Conservation (phyloP, 78 protist genomes). For the Dictyostelium purpureum region DNA sequence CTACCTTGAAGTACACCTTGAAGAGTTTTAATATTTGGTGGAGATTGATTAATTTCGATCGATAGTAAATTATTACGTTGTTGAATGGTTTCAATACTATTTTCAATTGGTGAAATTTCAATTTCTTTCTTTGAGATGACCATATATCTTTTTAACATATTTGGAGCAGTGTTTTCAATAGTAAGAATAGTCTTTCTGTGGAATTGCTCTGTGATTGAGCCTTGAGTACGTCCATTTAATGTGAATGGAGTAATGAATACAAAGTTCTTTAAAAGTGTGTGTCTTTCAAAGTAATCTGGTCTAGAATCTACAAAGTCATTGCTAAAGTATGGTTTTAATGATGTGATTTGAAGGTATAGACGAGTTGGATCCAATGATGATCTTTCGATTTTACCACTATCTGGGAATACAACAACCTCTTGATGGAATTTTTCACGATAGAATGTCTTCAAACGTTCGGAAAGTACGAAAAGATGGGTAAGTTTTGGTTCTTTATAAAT, state of each 20-base stretch:
- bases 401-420: slow-evolving; percentile 32
- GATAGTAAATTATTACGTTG: slow-evolving; percentile 10
- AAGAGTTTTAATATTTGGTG: slow-evolving; percentile 56
- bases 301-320: background rate
- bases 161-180: slow-evolving; percentile 58
- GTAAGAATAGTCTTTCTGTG: slow-evolving; percentile 67
- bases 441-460: slow-evolving; percentile 53
- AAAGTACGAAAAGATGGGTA: slow-evolving; percentile 46
- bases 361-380: background rate
- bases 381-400: slow-evolving; percentile 17
- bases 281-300: slow-evolving; percentile 35
- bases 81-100: slow-evolving; percentile 47
- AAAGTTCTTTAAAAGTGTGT: slow-evolving; percentile 31
- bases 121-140: slow-evolving; percentile 11
- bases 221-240: slow-evolving; percentile 62
- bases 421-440: slow-evolving; percentile 26
- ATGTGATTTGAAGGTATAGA: slow-evolving; percentile 47
- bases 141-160: slow-evolving; percentile 55
- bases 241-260: slow-evolving; percentile 80
- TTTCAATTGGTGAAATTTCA: slow-evolving; percentile 70
- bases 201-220: slow-evolving; percentile 68
- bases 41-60: slow-evolving; percentile 17
- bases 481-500: slow-evolving; percentile 78
- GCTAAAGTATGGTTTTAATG: slow-evolving; percentile 55
- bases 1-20: slow-evolving; percentile 73